Conservation (phyloP, 2,329 filamentous ascomycete genomes). For the Trichophyton rubrum region DNA sequence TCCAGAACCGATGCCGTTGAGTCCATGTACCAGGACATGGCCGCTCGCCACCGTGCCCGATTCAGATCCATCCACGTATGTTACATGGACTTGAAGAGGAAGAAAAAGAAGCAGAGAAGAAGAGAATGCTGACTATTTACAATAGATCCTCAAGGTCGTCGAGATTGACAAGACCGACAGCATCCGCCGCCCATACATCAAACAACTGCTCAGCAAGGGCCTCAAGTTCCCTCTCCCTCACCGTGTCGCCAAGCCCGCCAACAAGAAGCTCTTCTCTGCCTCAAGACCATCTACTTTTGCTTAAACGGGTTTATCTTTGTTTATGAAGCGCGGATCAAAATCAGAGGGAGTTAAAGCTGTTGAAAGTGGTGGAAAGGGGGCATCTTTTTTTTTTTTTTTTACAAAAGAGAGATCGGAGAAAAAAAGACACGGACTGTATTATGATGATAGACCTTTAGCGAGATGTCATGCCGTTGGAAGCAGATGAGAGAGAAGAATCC, state of each 20-base stretch:
- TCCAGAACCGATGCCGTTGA: constrained; percentile 90
- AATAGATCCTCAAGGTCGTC: constrained; percentile 91
- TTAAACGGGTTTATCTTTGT: constrained; percentile 44
- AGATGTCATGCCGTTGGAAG: background rate
- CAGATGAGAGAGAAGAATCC: background rate
- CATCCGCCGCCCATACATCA: constrained; percentile 98
- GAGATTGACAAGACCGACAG: constrained; percentile 91
- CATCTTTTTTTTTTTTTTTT: too few relatives aligned
- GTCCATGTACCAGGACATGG: constrained; percentile 98
- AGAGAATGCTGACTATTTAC: constrained; percentile 7
- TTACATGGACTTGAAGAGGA: constrained; percentile 16
- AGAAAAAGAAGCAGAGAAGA: background rate
- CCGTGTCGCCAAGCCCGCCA: constrained; percentile 70
- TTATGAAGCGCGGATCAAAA: constrained; percentile 3
- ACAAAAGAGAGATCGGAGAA: background rate
- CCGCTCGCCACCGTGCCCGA: constrained; percentile 91
- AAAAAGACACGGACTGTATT: constrained; percentile 1
- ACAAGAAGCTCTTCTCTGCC: constrained; percentile 85
- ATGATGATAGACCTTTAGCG: background rate
- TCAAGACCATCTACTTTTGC: constrained; percentile 95
- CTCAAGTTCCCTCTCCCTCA: constrained; percentile 98
- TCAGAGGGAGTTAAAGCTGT: background rate
- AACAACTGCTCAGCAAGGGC: constrained; percentile 88
- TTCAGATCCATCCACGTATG: constrained; percentile 98
- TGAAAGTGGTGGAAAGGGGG: too few relatives aligned